Evolutionary conservation across 2,329 filamentous ascomycete genomes (phyloP).

Genomic region (Hymenoscyphus occultus): DNA sequence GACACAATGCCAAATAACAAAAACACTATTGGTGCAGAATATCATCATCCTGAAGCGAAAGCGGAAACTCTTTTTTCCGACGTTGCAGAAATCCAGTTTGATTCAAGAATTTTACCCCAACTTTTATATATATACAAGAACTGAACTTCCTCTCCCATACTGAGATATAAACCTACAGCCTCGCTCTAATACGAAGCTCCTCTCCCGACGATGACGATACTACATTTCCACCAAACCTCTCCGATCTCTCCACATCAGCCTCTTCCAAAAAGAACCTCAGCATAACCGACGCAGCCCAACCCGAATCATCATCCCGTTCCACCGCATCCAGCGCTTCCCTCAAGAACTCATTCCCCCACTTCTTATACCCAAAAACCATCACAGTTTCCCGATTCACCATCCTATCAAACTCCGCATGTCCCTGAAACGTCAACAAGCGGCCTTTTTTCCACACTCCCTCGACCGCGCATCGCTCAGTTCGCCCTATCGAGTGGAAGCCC

Average conservation of each 20-base stretch:
- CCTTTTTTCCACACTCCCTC: constrained; percentile 42
- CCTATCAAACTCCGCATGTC: constrained; percentile 44
- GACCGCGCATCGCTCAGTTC: constrained; percentile 35
- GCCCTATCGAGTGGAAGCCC: constrained; percentile 30
- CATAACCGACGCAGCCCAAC: constrained; percentile 35
- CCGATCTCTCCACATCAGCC: neutral
- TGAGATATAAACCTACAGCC: neutral
- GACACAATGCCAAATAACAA: too few relatives aligned
- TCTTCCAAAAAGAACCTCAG: constrained; percentile 35
- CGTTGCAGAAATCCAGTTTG: too few relatives aligned
- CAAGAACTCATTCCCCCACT: constrained; percentile 29
- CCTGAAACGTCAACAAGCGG: constrained; percentile 42
- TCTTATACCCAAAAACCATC: constrained; percentile 35
- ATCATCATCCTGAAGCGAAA: too few relatives aligned
- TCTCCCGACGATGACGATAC: neutral
- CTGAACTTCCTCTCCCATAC: too few relatives aligned
- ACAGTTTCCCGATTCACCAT: constrained; percentile 42
- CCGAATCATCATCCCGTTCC: constrained; percentile 34
- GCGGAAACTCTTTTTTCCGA: too few relatives aligned
- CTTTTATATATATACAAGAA: too few relatives aligned
- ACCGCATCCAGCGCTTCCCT: constrained; percentile 24
- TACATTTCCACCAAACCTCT: neutral
- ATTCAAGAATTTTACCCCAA: too few relatives aligned
- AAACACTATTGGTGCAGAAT: too few relatives aligned
- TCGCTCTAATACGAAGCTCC: neutral